Base-by-base conservation (phyloP, 768 basidiomycete genomes). In the Agaricus sinodeliciosus region DNA sequence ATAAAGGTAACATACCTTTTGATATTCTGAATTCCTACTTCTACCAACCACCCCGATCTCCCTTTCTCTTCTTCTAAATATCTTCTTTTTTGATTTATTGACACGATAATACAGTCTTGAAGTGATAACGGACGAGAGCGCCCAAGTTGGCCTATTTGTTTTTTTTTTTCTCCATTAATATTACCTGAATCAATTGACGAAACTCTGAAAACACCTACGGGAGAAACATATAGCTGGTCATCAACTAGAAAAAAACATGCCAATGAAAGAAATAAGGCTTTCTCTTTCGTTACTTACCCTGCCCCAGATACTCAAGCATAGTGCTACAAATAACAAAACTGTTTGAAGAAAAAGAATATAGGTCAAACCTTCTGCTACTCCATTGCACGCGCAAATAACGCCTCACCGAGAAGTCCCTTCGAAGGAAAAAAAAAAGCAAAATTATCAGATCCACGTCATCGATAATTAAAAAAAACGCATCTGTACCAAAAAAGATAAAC, bases 281-380 rank as follows among this genome's bases (percentile, higher is more conserved):
- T 28, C 28, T 4, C 31, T 31, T 8, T 7, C 28, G 18, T 6
- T n/a, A 11, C 51, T 53, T 19, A 53, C 51, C 18, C 7, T 40
- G 18, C 44, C 51, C 51, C 51, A 53, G 7, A 53, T 53, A 11
- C 45, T 46, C n/a, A 46, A 40, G 37, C 51, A 53, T 3, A 53
- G 6, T 25, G 36, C 27, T 18, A 46, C 19, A 22, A 53, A 28
- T 19, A 53, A 40, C n/a, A 46, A 3, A n/a, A 53, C 51, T 53
- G 31, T 31, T n/a, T 5, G 22, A 22, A 31, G 25, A 36, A 28
- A 12, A 2, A 31, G 7, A 31, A 3, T 8, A 5, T 8, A 11
- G 11, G 11, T 31, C 11, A 31, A 31, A 45, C 37, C 8, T 28
- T 46, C 27, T 39, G 28, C 37, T 28, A 9, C 6, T n/a, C 40